Evolutionary conservation across 1,284 basidiomycete species (phyloP).

Genomic region (Microstroma glucosiphilum): DNA sequence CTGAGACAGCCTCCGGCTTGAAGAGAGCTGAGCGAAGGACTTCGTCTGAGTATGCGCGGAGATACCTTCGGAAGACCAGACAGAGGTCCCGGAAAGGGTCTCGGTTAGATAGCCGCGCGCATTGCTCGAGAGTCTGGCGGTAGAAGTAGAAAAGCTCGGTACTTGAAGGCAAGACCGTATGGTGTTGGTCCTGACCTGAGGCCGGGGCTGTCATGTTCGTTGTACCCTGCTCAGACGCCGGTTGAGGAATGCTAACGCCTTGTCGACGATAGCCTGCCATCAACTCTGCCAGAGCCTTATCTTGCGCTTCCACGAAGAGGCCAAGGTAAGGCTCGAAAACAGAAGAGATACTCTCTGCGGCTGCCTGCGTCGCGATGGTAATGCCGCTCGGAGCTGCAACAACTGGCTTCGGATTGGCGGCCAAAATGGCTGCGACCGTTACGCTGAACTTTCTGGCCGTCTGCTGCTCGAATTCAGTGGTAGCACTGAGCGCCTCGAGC

Average conservation of each 20-base stretch:
- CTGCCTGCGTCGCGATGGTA: constrained; percentile 3
- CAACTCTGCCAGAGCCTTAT: constrained; percentile 56
- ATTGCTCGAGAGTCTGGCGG: constrained; percentile 87
- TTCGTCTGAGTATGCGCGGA: constrained; percentile 81
- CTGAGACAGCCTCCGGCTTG: constrained; percentile 10
- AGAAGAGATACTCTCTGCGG: constrained; percentile 57
- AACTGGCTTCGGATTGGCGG: constrained; percentile 1
- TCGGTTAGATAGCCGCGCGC: constrained; percentile 59
- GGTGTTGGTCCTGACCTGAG: constrained; percentile 32
- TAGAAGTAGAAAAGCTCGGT: constrained; percentile 98
- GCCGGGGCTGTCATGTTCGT: constrained; percentile 11
- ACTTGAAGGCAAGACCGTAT: constrained; percentile 76
- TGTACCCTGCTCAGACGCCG: constrained; percentile 46
- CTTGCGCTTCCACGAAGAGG: constrained; percentile 91
- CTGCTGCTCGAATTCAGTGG: constrained; percentile 41
- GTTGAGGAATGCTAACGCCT: constrained; percentile 17
- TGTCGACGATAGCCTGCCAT: constrained; percentile 17
- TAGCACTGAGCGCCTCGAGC: constrained; percentile 41
- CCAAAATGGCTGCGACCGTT: constrained; percentile 8
- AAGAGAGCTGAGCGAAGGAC: constrained; percentile 66
- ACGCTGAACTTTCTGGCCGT: constrained; percentile 32
- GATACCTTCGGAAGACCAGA: constrained; percentile 74
- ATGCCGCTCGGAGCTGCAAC: not conserved
- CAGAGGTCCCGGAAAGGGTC: constrained; percentile 41
- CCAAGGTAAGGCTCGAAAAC: constrained; percentile 87